Conservation (phyloP, 306 rosid species). For the Styphnolobium japonicum region DNA sequence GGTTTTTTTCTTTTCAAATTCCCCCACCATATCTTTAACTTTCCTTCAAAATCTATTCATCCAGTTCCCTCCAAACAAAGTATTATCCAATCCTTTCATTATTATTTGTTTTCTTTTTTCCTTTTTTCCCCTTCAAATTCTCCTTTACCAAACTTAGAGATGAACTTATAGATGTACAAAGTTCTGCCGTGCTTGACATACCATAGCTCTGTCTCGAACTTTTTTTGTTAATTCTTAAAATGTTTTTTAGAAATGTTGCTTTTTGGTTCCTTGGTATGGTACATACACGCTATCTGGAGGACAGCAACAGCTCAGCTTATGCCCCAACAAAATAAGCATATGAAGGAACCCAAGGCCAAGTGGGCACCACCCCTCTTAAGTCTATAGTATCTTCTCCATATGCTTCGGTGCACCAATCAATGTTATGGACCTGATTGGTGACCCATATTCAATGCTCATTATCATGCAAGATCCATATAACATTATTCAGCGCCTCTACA, state of each 20-base stretch:
- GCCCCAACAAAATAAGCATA: not conserved
- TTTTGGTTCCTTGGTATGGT: conserved; percentile 9
- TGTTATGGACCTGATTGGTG: not conserved
- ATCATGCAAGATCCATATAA: not conserved
- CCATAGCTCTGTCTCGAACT: not conserved
- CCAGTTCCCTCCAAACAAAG: not conserved
- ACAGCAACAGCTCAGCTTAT: conserved; percentile 41
- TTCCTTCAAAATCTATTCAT: conserved; percentile 18
- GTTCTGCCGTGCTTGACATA: not conserved
- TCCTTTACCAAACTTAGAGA: not conserved
- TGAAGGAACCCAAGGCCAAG: conserved; percentile 19
- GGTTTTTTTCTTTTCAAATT: not conserved
- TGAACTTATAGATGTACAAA: not conserved
- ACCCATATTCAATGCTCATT: conserved; percentile 21
- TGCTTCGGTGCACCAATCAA: not conserved
- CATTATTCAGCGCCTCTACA: not conserved
- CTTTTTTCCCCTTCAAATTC: not conserved
- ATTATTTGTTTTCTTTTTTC: not conserved
- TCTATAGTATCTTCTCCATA: not conserved
- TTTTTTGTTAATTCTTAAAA: not conserved
- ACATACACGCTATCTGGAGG: not conserved
- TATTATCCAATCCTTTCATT: not conserved
- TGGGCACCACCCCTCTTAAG: conserved; percentile 27
- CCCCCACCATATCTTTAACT: not conserved
- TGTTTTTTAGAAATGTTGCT: not conserved